Evolutionary conservation across 306 rosid genomes (phyloP), one percentile per base, ranked within the genome.

Genomic region (Sphenostylis stenocarpa): DNA sequence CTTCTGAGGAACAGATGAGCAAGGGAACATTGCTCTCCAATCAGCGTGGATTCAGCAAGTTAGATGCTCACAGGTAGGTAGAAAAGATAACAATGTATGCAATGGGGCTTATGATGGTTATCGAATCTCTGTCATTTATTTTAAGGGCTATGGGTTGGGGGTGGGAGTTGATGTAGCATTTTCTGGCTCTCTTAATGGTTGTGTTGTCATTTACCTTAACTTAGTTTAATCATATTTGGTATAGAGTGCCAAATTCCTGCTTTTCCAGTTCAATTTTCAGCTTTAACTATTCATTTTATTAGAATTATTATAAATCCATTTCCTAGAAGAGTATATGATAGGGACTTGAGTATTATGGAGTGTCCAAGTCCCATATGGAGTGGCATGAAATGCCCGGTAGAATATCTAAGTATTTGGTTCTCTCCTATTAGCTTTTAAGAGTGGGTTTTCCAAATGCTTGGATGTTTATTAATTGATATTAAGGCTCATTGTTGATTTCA

Each of bases 11-110:
- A 74, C 71, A 73, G 53, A 12, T n/a, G 28, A 43, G 67, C 48
- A 89, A 67, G 85, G 89, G 31, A 51, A 14, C 90, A 52, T 67
- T 88, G 14, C 52, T 9, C 67, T 6, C 31, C 67, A 86, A 86
- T 67, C 24, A 48, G 21, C 85, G 90, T 21, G 95, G 97, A 64
- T 91, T 91, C 73, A 89, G 83, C 88, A 80, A 67, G 73, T 41
- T 80, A 67, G 88, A 91, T 67, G 93, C 91, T 56, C 8, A 2
- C 69, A 88, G 84, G 97, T 89, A 80, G 19, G 79, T 61, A 21
- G 47, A 52, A 2, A 39, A 63, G 61, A 71, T 3, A 34, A 9
- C 67, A 11, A 20, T 31, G 23, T 44, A 78, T 78, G 12, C 51
- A 9, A 14, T 28, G 34, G 43, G 26, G 24, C 67, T 61, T 61